phyloP scores from a whole-genome alignment of 192 early-diverging fungal species.

The Backusella liffmaniae region DNA sequence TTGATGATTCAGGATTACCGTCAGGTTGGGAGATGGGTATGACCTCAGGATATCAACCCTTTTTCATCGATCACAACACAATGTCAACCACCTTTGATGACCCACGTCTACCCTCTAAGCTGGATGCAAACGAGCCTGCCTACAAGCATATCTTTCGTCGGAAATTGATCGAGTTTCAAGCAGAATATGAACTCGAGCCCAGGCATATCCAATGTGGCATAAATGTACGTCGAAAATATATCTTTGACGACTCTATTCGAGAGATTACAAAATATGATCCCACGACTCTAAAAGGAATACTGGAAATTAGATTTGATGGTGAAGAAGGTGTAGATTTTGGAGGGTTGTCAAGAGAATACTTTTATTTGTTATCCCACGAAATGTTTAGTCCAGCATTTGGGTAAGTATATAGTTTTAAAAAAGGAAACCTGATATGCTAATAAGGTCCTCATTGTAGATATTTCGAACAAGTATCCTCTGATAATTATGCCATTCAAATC shows the following conservation, averaged over 20 bases:
- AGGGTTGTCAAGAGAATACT: slow-evolving; percentile 95
- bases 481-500: slow-evolving; percentile 98
- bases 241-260: slow-evolving; percentile 94
- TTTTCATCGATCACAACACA: slow-evolving; percentile 98
- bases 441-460: slow-evolving; percentile 40
- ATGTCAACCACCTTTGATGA: slow-evolving; percentile 99
- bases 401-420: slow-evolving; percentile 35
- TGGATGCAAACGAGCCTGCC: slow-evolving; percentile 90
- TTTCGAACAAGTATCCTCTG: slow-evolving; percentile 96
- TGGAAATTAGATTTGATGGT: slow-evolving; percentile 98
- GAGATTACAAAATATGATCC: slow-evolving; percentile 92
- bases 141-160: slow-evolving; percentile 98
- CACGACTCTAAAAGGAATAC: slow-evolving; percentile 86
- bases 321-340: slow-evolving; percentile 99
- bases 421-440: slow-evolving; percentile 43
- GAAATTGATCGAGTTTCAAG: slow-evolving; percentile 95
- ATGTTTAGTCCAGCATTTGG: slow-evolving; percentile 91
- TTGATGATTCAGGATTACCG: slow-evolving; percentile 50
- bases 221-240: slow-evolving; percentile 80
- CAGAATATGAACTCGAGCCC: slow-evolving; percentile 86
- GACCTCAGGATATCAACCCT: slow-evolving; percentile 89
- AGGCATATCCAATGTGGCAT: slow-evolving; percentile 88
- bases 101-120: slow-evolving; percentile 75
- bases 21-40: slow-evolving; percentile 98
- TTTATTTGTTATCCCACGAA: slow-evolving; percentile 96